A percentile compares a stretch with the other conserved stretches of the same genome.
Evolutionary conservation across 2,329 filamentous ascomycete genomes (phyloP).

Genomic region (Penicillium palitans): DNA sequence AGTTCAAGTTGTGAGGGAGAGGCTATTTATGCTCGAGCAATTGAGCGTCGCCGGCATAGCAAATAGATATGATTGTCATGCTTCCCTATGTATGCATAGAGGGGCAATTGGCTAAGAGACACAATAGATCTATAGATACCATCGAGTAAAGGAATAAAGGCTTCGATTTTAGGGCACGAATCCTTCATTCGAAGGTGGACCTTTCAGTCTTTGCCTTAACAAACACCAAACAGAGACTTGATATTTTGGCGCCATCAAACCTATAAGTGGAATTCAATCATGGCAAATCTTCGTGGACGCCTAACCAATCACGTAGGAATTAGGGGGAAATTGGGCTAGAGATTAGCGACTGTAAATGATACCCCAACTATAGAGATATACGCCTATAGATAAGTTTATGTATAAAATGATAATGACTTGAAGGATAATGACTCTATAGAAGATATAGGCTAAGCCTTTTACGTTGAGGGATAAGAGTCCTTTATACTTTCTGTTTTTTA

Average conservation of each 20-base stretch:
- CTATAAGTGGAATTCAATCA: background rate
- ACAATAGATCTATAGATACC: background rate
- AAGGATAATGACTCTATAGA: background rate
- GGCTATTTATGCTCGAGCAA: background rate
- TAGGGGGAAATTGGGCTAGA: background rate
- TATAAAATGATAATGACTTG: background rate
- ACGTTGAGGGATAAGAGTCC: background rate
- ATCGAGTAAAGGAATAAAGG: background rate
- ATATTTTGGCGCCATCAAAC: too few species aligned
- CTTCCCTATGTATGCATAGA: background rate
- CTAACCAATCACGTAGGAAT: background rate
- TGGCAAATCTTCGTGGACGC: background rate
- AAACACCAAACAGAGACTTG: background rate
- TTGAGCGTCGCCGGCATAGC: background rate
- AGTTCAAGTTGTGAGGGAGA: background rate
- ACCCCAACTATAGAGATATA: background rate
- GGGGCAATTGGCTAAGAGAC: background rate
- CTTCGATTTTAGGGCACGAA: background rate
- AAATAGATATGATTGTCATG: background rate
- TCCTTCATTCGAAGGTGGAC: background rate
- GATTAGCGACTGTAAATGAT: background rate
- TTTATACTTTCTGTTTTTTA: background rate
- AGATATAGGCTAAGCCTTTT: background rate
- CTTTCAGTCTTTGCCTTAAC: background rate
- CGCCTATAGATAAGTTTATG: rapidly evolving